Base-by-base conservation (phyloP, 345 rosid species). In the Pistacia integerrima region DNA sequence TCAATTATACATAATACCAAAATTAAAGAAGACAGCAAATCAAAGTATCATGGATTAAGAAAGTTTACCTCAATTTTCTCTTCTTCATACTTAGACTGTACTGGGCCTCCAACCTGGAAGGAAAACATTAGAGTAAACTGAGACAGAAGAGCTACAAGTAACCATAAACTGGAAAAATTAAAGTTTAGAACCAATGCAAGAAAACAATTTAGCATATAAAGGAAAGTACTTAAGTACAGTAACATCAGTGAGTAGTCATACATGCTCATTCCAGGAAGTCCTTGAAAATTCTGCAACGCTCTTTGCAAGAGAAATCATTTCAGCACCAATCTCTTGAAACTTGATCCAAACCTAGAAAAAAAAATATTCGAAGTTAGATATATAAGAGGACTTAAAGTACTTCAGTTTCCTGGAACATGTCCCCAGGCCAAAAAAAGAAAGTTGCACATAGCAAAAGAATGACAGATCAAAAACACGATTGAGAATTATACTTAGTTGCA, bases 251-350 rank as follows among this genome's bases (percentile, higher is more conserved):
- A 36, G 75, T 76, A 57, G 36, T 61, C 87, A 77, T 86, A 96
- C 98, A 87, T 89, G 91, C 78, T 83, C 88, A 48, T 74, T 69
- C 75, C 65, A 91, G 69, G 85, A 83, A 41, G 81, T 56, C 78
- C 58, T 81, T 78, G 99, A 86, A 63, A 91, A 56, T 78, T 90
- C 93, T 46, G 85, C 76, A 25, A 96, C 94, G 70, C 88, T 81
- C 80, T 84, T 89, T 61, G 97, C 85, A 60, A 93, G 88, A 74
- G 91, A 87, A 64, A 84, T 78, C 83, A 96, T 85, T 84, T 90
- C 93, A 60, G 83, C 80, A 71, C 97, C 98, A 80, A 92, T 74
- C 14, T 64, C 87, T 74, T 90, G 86, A 73, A 96, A 81, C 62
- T 89, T 90, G 74, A 71, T 84, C 95, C 97, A 93, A 33, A 93